Evolutionary conservation across 805 yeast genomes (phyloP), one percentile per base, ranked within the genome.

Genomic region (Wickerhamomyces silvicola): DNA sequence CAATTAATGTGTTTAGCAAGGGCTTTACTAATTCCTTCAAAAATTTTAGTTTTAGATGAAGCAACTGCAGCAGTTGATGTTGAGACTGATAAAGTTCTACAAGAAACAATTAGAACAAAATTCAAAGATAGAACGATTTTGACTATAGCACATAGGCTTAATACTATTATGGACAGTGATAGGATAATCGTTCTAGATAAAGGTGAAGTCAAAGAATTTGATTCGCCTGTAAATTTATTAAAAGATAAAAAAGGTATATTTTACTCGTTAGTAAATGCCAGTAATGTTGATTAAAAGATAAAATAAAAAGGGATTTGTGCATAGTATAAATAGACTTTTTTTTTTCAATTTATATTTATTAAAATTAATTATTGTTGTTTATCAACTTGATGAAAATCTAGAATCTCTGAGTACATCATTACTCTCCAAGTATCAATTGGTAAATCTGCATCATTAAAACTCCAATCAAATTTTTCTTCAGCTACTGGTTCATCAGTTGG

Each of bases 341-440:
- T 22, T 21, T 22, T 22, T 14, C 11, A 9, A 14, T 29, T 22
- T 22, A 7, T n/a, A 15, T 15, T 14, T 11, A 28, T 21, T 19
- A 9, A 12, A 27, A 6, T 8, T 20, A 24, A 10, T 33, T 14
- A 27, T 16, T 17, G n/a, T 37, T 38, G 31, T 46, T 50, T 22
- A n/a, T 51, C 56, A 21, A 83, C 84, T 57, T 87, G 94, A 60
- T 90, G 97, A 72, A 87, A 90, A 57, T 90, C 97, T 45, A 92
- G 68, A 41, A 90, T 92, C 62, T 90, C 98, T 32, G 94, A 81
- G 62, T 92, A 92, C 95, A 92, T 90, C 97, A 92, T 90, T 13
- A 87, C 95, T 64, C 95, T 78, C 98, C 98, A 90, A 10, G 96
- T 86, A 52, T 92, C 97, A 12, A 92, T 92, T 4, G 97, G 97